phyloP scores from a whole-genome alignment of 495 filamentous ascomycete species.

The Aspergillus funiculosus region DNA sequence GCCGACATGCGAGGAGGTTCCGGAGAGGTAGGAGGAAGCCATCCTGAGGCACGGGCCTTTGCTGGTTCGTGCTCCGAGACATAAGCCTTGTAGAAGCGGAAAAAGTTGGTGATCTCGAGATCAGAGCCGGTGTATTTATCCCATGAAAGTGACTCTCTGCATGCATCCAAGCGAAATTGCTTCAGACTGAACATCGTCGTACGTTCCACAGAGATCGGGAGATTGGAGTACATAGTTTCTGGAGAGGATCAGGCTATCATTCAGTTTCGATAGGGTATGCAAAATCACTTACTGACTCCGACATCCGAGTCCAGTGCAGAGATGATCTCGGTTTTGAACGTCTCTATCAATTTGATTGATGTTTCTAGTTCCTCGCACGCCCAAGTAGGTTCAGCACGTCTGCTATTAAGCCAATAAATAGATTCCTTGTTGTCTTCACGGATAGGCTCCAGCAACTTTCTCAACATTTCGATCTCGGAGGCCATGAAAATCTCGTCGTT shows the following conservation, averaged over 20 bases:
- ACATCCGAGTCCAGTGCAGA: background rate
- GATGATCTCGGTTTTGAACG: conserved; percentile 19
- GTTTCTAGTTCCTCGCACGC: conserved; percentile 19
- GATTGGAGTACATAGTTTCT: conserved; percentile 18
- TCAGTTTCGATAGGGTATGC: background rate
- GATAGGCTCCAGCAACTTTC: conserved; percentile 21
- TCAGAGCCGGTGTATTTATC: conserved; percentile 53
- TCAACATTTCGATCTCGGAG: conserved; percentile 20
- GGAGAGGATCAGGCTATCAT: background rate
- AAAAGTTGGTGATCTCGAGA: conserved; percentile 56
- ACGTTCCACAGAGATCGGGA: conserved; percentile 11
- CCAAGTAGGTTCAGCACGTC: conserved; percentile 4
- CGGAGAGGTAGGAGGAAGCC: conserved; percentile 15
- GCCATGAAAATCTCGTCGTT: conserved; percentile 18
- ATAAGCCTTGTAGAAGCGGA: conserved; percentile 36
- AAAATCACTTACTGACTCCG: conserved; percentile 14
- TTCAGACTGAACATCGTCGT: conserved; percentile 17
- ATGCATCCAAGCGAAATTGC: conserved; percentile 22
- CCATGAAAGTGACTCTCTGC: conserved; percentile 21
- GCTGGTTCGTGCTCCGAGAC: conserved; percentile 8
- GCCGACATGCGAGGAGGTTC: conserved; percentile 12
- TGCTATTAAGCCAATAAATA: conserved; percentile 20
- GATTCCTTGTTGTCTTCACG: conserved; percentile 8
- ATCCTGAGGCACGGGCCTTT: conserved; percentile 17
- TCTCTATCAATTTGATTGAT: conserved; percentile 16